Percentiles rank a stretch among this genome's conserved stretches.
Evolutionary conservation across 192 early-diverging fungal genomes (phyloP).

Genomic region (Backusella mclennaniae): DNA sequence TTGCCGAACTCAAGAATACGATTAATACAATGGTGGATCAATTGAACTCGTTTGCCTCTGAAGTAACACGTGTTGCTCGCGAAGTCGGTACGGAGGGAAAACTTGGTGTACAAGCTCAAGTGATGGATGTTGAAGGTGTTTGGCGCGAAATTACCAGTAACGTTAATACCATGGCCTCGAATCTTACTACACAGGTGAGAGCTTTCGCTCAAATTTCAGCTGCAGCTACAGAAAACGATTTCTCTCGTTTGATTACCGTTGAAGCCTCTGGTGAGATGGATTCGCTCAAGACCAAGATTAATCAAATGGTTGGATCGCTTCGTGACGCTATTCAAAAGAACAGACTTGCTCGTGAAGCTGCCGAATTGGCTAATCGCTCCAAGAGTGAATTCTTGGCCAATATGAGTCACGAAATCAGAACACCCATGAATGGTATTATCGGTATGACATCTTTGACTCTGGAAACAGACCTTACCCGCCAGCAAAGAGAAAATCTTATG

Average conservation of each 20-base stretch:
- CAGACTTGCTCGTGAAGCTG: constrained; percentile 71
- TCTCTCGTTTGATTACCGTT: constrained; percentile 57
- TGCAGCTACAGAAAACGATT: constrained; percentile 56
- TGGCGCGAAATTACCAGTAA: constrained; percentile 75
- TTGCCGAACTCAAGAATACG: constrained; percentile 55
- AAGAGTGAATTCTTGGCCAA: constrained; percentile 71
- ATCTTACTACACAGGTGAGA: constrained; percentile 63
- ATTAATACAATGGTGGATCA: constrained; percentile 64
- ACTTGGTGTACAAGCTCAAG: constrained; percentile 73
- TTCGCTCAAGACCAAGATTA: constrained; percentile 59
- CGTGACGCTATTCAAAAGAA: constrained; percentile 76
- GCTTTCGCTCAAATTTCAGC: constrained; percentile 63
- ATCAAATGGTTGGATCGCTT: constrained; percentile 69
- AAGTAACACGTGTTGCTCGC: constrained; percentile 58
- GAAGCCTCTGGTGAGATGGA: constrained; percentile 71
- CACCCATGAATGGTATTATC: constrained; percentile 79
- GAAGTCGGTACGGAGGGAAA: constrained; percentile 70
- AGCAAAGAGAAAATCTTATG: constrained; percentile 61
- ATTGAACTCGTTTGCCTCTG: constrained; percentile 55
- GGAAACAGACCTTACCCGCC: constrained; percentile 68
- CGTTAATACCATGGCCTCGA: constrained; percentile 60
- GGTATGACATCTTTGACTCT: constrained; percentile 65
- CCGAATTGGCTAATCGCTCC: constrained; percentile 77
- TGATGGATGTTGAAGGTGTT: constrained; percentile 65
- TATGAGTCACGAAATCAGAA: constrained; percentile 58